A percentile compares a stretch with the other conserved stretches of the same genome.
These are phyloP conservation scores for Phytophthora cryptogea DNA, from an alignment of 352 stramenopile genomes.

Conservation along the genomic window DNA sequence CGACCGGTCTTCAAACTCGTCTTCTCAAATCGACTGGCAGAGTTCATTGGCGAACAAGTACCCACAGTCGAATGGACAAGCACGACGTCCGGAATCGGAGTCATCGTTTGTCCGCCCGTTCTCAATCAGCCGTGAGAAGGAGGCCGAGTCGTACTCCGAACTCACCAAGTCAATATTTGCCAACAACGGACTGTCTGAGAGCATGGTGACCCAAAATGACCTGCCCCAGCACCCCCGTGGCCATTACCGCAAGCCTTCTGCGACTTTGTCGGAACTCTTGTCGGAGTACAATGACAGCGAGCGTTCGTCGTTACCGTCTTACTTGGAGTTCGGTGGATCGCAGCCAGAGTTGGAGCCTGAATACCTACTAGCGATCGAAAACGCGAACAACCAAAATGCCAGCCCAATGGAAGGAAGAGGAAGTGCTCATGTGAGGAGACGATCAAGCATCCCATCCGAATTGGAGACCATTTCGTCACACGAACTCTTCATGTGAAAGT, in stretches of 20 bases:
- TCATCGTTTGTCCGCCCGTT: constrained; percentile 27
- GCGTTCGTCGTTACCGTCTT: constrained; percentile 35
- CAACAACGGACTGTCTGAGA: constrained; percentile 27
- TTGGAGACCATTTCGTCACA: constrained; percentile 28
- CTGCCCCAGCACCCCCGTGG: constrained; percentile 6
- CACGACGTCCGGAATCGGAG: constrained; percentile 21
- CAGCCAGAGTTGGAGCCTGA: constrained; percentile 46
- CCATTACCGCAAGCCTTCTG: constrained; percentile 39
- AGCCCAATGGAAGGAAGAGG: constrained; percentile 32
- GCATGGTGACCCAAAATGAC: constrained; percentile 29
- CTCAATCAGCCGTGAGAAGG: constrained; percentile 20
- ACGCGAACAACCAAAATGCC: constrained; percentile 19
- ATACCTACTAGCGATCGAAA: constrained; percentile 34
- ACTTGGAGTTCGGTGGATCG: constrained; percentile 25
- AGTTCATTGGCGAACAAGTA: constrained; percentile 18
- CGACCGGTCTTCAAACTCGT: constrained; percentile 33
- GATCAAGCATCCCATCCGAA: constrained; percentile 36
- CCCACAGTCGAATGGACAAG: constrained; percentile 2
- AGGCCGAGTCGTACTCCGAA: constrained; percentile 26
- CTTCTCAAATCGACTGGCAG: constrained; percentile 40
- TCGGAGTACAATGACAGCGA: constrained; percentile 55
- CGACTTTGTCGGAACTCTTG: constrained; percentile 62
- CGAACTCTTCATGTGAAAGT: constrained; percentile 35
- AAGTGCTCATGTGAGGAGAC: constrained; percentile 21
- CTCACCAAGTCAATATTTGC: constrained; percentile 37